Evolutionary conservation across 192 early-diverging fungal genomes (phyloP).

Genomic region (Umbelopsis vinacea): DNA sequence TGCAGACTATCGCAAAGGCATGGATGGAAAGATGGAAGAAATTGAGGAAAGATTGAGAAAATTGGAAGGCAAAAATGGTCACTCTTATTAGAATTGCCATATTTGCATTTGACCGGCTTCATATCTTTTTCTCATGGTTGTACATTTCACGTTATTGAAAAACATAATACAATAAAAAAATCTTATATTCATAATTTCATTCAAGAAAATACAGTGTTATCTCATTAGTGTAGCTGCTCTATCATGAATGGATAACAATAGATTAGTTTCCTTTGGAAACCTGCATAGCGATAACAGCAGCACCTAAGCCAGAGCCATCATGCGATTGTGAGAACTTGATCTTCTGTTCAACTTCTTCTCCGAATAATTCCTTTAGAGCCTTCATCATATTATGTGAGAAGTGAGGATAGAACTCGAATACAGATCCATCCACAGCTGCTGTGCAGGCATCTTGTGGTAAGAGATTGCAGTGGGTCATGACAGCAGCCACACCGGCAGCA

Average conservation of each 20-base stretch:
- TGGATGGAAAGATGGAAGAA: conserved; percentile 24
- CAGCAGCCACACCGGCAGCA: conserved; percentile 68
- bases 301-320: conserved; percentile 87
- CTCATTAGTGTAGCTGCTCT: too few species aligned
- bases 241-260: neutral
- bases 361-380: conserved; percentile 76
- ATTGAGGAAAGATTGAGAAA: conserved; percentile 33
- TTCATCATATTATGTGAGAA: conserved; percentile 81
- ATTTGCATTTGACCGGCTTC: too few species aligned
- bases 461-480: conserved; percentile 64
- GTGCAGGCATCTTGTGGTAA: conserved; percentile 2
- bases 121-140: too few species aligned
- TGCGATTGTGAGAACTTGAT: conserved; percentile 71
- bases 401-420: conserved; percentile 79
- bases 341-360: conserved; percentile 62
- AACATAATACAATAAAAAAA: too few species aligned
- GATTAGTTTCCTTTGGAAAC: conserved; percentile 34
- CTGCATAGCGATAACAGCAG: conserved; percentile 54
- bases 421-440: conserved; percentile 68
- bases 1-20: conserved; percentile 36
- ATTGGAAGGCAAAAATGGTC: conserved; percentile 15
- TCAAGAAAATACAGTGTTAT: neutral
- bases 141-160: too few species aligned
- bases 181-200: neutral
- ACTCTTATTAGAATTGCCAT: too few species aligned